A percentile compares a stretch with the other conserved stretches of the same genome.
phyloP scores from a whole-genome alignment of 2,329 filamentous ascomycete genomes.

The Venturiaceae sp. region DNA sequence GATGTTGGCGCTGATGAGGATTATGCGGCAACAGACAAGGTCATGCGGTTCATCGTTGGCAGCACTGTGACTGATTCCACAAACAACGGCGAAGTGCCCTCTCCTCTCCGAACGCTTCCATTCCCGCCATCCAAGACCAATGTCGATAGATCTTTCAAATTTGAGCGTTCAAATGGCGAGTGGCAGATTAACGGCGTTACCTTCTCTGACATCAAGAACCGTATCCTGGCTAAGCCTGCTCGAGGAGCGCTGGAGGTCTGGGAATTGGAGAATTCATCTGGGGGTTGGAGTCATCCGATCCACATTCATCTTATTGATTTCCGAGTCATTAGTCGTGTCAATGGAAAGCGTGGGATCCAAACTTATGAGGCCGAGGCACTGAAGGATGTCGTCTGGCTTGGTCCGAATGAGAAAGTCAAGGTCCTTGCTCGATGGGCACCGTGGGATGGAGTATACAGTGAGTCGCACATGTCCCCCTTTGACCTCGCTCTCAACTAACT shows the following conservation, averaged over 20 bases:
- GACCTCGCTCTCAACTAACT: too few relatives aligned
- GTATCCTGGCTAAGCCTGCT: slow-evolving; percentile 22
- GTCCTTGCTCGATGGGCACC: slow-evolving; percentile 22
- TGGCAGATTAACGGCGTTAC: slow-evolving; percentile 26
- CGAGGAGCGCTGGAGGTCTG: slow-evolving; percentile 26
- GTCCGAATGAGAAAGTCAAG: slow-evolving; percentile 10
- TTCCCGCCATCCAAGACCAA: slow-evolving; percentile 15
- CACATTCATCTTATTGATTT: slow-evolving; percentile 53
- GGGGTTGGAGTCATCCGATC: slow-evolving; percentile 41
- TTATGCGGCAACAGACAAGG: slow-evolving; percentile 34
- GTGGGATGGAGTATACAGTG: slow-evolving; percentile 38
- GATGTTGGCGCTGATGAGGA: slow-evolving; percentile 36
- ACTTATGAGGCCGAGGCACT: slow-evolving; percentile 46
- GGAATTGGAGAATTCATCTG: slow-evolving; percentile 35
- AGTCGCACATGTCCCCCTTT: too few relatives aligned
- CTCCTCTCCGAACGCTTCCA: slow-evolving; percentile 17
- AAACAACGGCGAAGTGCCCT: slow-evolving; percentile 20
- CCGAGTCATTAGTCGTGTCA: slow-evolving; percentile 39
- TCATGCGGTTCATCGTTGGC: slow-evolving; percentile 37
- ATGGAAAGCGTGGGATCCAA: slow-evolving; percentile 30
- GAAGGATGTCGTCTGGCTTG: slow-evolving; percentile 32
- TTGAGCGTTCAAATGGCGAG: slow-evolving; percentile 18
- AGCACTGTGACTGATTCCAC: slow-evolving; percentile 14
- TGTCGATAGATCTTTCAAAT: slow-evolving; percentile 23
- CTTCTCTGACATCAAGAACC: slow-evolving; percentile 22